Percentiles rank a stretch among this genome's conserved stretches.
Evolutionary conservation across 2,329 filamentous ascomycete species (phyloP).

Genomic region (Aspergillus amoenus): DNA sequence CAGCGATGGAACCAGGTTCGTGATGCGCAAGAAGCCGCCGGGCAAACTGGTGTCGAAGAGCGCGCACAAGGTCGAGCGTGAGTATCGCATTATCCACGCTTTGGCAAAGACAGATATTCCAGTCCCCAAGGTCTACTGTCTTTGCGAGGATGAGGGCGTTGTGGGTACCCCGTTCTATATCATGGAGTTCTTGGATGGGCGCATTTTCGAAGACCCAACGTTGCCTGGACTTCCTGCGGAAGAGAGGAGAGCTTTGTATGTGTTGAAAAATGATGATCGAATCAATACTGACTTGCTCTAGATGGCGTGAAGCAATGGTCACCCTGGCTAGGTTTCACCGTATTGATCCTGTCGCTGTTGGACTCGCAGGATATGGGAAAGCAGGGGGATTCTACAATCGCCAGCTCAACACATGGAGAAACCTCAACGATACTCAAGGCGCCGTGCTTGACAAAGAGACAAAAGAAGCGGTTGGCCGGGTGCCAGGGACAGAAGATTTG

Average conservation of each 20-base stretch:
- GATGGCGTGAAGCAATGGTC: conserved; percentile 78
- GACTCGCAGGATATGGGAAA: conserved; percentile 72
- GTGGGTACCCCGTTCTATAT: conserved; percentile 94
- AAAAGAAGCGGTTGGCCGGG: conserved; percentile 70
- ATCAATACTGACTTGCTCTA: conserved; percentile 25
- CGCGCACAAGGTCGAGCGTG: conserved; percentile 93
- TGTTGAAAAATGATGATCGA: too few species aligned
- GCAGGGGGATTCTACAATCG: conserved; percentile 76
- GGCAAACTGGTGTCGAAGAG: conserved; percentile 89
- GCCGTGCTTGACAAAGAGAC: conserved; percentile 74
- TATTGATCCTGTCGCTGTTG: conserved; percentile 65
- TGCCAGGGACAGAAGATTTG: conserved; percentile 81
- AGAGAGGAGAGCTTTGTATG: conserved; percentile 70
- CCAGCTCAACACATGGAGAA: conserved; percentile 79
- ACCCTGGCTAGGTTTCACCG: conserved; percentile 84
- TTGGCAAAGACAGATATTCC: conserved; percentile 77
- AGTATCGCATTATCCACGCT: conserved; percentile 86
- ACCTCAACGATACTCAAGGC: conserved; percentile 76
- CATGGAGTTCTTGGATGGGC: conserved; percentile 92
- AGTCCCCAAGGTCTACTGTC: conserved; percentile 76
- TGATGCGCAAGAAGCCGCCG: conserved; percentile 97
- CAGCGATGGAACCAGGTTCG: conserved; percentile 68
- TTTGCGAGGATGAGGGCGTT: conserved; percentile 79
- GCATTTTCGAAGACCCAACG: conserved; percentile 86
- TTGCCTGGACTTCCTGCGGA: conserved; percentile 69